A percentile compares a stretch with the other conserved stretches of the same genome.
Evolutionary conservation across 1,284 basidiomycete genomes (phyloP).

Genomic region (Tetrapyrgos nigripes): DNA sequence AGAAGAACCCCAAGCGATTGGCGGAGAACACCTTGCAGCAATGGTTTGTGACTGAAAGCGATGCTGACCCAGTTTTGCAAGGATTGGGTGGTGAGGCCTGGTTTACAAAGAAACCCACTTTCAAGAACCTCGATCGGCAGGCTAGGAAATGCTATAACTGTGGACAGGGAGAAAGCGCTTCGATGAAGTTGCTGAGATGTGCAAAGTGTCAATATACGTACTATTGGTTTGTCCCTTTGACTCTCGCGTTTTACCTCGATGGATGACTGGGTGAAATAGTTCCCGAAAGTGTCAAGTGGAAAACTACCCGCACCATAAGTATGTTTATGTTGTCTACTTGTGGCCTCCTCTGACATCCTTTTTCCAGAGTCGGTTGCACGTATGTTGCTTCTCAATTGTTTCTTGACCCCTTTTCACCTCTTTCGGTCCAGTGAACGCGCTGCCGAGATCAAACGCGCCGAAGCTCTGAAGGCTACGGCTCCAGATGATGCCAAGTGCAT

Average conservation of each 20-base stretch:
- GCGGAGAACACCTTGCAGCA: neutral
- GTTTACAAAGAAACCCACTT: conserved; percentile 14
- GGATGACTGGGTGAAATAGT: too few relatives aligned
- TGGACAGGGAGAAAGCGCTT: conserved; percentile 12
- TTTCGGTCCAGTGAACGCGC: neutral
- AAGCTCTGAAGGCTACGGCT: neutral
- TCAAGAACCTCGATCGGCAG: conserved; percentile 12
- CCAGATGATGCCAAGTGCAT: neutral
- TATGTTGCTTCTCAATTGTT: neutral
- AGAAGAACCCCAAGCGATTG: neutral
- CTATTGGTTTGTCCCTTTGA: too few relatives aligned
- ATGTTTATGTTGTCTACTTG: too few relatives aligned
- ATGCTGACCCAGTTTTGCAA: conserved; percentile 11
- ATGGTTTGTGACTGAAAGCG: neutral
- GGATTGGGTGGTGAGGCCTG: conserved; percentile 18
- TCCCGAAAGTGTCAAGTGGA: too few relatives aligned
- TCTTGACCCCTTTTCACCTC: neutral
- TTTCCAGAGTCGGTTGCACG: neutral
- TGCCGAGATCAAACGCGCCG: neutral
- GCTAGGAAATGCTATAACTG: conserved; percentile 14
- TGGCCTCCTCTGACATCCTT: neutral
- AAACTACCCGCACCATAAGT: too few relatives aligned
- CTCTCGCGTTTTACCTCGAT: too few relatives aligned
- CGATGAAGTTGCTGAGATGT: conserved; percentile 13
- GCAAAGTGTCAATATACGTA: conserved; percentile 21